Evolutionary conservation across 2,329 filamentous ascomycete species (phyloP), one percentile per base, ranked within the genome.

Genomic region (Trichophyton mentagrophytes): DNA sequence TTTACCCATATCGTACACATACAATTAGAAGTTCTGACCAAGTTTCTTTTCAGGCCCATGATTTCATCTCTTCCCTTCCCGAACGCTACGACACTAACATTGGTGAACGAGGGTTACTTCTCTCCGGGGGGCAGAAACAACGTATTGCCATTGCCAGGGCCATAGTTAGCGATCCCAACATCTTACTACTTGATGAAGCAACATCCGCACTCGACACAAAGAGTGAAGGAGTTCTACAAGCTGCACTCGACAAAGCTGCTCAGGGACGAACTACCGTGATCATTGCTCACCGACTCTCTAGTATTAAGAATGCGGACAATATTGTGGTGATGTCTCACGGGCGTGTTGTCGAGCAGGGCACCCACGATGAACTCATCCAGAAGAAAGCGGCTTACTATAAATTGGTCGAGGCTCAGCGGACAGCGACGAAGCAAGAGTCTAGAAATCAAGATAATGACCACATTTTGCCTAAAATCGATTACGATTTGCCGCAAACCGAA

Each of bases 81-180:
- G 84, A 93, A 64, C 86, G 86, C 7, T 95, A 95, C 67, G 80
- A 90, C 65, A 95, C 90, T 0, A 83, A 89, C 65, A 88, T 95
- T n/a, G 90, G 89, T 97, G 42, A 46, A 46, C 15, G 42, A 20
- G 42, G 42, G 5, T 7, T 46, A 20, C 42, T 17, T 17, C 17
- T 46, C 15, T 46, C 42, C 0, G 77, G 42, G 9, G 42, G 42
- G 5, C 42, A 46, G 42, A n/a, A 20, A 75, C 93, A 97, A 74
- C 86, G 93, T 62, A 97, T 99, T 89, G 95, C 89, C 8, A 92
- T 93, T 70, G 88, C 89, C 3, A 79, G 88, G 65, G 88, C 88
- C 38, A 81, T 92, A 58, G 86, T 93, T 22, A 88, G 85, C 3
- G 85, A 92, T 66, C 89, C 89, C 0, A 89, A 88, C 76, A 79